phyloP scores from a whole-genome alignment of 306 rosid genomes.

The Elaeagnus macrophylla region DNA sequence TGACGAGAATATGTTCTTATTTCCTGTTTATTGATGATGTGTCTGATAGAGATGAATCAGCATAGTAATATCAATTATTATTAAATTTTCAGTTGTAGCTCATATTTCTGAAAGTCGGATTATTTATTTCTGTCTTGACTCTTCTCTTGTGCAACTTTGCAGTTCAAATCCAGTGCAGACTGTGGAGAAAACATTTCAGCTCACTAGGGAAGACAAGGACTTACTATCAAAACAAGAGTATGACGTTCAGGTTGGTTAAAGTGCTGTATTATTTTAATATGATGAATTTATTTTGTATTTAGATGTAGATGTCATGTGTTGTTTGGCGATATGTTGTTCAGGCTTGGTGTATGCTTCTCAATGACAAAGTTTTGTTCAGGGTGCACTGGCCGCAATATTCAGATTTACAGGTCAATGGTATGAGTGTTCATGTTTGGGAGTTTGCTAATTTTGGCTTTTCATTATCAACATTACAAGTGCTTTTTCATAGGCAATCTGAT shows the following conservation, averaged over 20 bases:
- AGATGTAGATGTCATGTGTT: background rate
- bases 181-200: slow-evolving; percentile 78
- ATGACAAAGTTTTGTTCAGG: slow-evolving; percentile 93
- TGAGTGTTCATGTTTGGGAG: slow-evolving; percentile 10
- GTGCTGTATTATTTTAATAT: slow-evolving; percentile 12
- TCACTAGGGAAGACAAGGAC: slow-evolving; percentile 72
- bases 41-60: background rate
- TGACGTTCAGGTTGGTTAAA: slow-evolving; percentile 71
- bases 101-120: slow-evolving; percentile 1
- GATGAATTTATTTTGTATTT: background rate
- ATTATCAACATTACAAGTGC: no score
- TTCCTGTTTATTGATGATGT: no score
- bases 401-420: slow-evolving; percentile 91
- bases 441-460: no score
- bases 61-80: background rate
- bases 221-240: slow-evolving; percentile 55
- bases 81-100: background rate
- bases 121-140: slow-evolving; percentile 8
- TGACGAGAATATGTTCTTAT: no score
- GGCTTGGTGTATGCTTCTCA: slow-evolving; percentile 99
- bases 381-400: slow-evolving; percentile 98
- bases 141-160: slow-evolving; percentile 19
- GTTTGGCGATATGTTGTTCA: slow-evolving; percentile 10
- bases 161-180: slow-evolving; percentile 80
- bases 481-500: background rate